Evolutionary conservation across 1,284 basidiomycete genomes (phyloP).

Genomic region (Irpex sp.): DNA sequence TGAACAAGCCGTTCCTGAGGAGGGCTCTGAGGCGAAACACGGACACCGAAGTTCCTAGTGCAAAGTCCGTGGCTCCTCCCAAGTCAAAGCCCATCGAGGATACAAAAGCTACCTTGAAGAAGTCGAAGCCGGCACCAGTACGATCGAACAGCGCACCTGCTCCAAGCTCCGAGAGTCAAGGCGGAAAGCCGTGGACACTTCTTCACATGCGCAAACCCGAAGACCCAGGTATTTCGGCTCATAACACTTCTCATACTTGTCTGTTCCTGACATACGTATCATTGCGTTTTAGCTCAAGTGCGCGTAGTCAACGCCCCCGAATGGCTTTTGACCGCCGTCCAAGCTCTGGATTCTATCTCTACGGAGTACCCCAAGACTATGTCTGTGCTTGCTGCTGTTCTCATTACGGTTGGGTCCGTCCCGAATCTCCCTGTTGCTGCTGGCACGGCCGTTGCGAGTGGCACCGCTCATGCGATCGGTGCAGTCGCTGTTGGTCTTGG

Average conservation of each 20-base stretch:
- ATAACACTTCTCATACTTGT: neutral
- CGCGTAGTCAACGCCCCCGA: slow-evolving; percentile 56
- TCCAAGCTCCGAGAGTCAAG: neutral
- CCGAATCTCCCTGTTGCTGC: slow-evolving; percentile 62
- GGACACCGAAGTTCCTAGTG: neutral
- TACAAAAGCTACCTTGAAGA: neutral
- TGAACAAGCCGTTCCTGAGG: neutral
- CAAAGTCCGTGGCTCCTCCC: neutral
- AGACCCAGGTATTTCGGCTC: slow-evolving; percentile 30
- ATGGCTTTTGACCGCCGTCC: slow-evolving; percentile 69
- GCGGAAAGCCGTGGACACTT: neutral
- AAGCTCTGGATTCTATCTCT: slow-evolving; percentile 62
- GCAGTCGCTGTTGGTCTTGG: slow-evolving; percentile 67
- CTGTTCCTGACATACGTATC: slow-evolving; percentile 2
- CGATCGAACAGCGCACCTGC: neutral
- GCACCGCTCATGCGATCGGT: slow-evolving; percentile 63
- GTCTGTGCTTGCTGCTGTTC: slow-evolving; percentile 63
- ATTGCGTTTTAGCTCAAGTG: slow-evolving; percentile 21
- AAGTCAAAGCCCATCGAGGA: neutral
- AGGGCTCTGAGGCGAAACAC: neutral
- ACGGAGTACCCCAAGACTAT: slow-evolving; percentile 67
- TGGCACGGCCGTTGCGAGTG: slow-evolving; percentile 58
- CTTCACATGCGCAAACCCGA: neutral
- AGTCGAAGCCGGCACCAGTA: neutral
- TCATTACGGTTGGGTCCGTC: slow-evolving; percentile 67